A percentile compares a stretch with the other conserved stretches of the same genome.
Conservation (phyloP, 352 stramenopile species). For the Phytopythium litorale region DNA sequence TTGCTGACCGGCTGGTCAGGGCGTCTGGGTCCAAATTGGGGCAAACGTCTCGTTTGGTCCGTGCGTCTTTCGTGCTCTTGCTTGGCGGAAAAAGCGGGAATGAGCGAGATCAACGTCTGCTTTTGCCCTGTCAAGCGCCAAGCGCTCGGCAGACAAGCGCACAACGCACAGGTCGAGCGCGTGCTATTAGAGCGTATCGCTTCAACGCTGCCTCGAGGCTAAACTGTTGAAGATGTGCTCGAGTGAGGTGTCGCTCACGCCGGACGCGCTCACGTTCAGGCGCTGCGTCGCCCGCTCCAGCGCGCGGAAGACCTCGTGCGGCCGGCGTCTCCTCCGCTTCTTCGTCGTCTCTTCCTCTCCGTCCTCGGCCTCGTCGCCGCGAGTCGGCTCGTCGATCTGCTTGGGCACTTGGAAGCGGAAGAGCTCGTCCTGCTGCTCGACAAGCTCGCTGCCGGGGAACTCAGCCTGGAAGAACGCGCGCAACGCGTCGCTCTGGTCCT, state of each 20-base stretch:
- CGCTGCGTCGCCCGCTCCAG: conserved; percentile 62
- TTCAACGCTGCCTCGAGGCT: conserved; percentile 21
- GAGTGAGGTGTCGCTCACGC: conserved; percentile 84
- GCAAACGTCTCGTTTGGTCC: not conserved
- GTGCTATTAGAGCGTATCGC: too few relatives aligned
- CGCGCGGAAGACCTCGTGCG: conserved; percentile 54
- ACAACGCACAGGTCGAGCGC: too few relatives aligned
- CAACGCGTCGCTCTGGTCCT: conserved; percentile 24
- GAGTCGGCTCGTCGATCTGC: not conserved
- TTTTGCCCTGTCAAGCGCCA: not conserved
- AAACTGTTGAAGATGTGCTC: conserved; percentile 92
- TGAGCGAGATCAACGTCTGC: not conserved
- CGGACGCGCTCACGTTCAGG: conserved; percentile 78
- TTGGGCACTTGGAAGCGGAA: conserved; percentile 55
- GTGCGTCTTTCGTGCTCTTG: not conserved
- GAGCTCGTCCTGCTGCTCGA: conserved; percentile 48
- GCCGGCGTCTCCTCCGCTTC: conserved; percentile 9
- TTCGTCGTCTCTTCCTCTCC: conserved; percentile 40
- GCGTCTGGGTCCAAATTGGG: not conserved
- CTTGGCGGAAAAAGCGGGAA: not conserved
- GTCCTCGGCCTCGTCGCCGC: conserved; percentile 37
- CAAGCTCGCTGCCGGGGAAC: conserved; percentile 21
- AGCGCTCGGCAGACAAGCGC: too few relatives aligned
- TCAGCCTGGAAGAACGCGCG: conserved; percentile 23
- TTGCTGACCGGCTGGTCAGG: not conserved